Evolutionary conservation across 2,329 filamentous ascomycete genomes (phyloP).

Genomic region (Penicillium sp.): DNA sequence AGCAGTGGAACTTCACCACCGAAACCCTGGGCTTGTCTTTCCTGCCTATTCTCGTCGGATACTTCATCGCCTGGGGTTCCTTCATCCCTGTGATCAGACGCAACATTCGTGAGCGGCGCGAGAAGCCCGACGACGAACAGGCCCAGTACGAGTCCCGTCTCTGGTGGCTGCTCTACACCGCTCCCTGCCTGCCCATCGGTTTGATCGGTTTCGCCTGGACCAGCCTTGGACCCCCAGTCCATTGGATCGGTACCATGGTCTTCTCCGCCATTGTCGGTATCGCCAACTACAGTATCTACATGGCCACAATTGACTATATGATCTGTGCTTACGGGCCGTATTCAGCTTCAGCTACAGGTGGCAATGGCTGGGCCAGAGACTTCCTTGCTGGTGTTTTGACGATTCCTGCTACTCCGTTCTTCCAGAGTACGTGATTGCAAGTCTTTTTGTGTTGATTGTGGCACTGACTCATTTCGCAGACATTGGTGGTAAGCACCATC

Average conservation of each 20-base stretch:
- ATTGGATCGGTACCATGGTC: constrained; percentile 67
- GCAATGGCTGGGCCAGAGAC: constrained; percentile 69
- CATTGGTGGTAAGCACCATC: constrained; percentile 59
- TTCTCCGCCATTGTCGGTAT: constrained; percentile 66
- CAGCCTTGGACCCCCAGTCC: constrained; percentile 58
- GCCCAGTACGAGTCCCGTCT: constrained; percentile 71
- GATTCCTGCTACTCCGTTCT: constrained; percentile 61
- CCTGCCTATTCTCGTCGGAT: constrained; percentile 62
- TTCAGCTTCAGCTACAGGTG: constrained; percentile 69
- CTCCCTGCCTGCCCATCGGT: constrained; percentile 63
- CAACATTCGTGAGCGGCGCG: constrained; percentile 50
- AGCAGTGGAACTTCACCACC: constrained; percentile 62
- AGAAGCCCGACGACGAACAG: constrained; percentile 54
- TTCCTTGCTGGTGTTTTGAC: constrained; percentile 69
- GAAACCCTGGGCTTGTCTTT: constrained; percentile 58
- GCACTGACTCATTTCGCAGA: constrained; percentile 38
- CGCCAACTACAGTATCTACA: constrained; percentile 68
- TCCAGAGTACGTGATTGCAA: constrained; percentile 38
- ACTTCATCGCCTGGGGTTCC: constrained; percentile 62
- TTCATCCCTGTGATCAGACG: constrained; percentile 62
- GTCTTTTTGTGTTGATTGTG: background rate
- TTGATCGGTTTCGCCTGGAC: constrained; percentile 68
- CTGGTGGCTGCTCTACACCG: constrained; percentile 65
- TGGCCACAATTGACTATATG: constrained; percentile 72
- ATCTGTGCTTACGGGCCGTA: constrained; percentile 70